Conservation (phyloP, 2,329 filamentous ascomycete genomes). For the Penicillium janthinellum region DNA sequence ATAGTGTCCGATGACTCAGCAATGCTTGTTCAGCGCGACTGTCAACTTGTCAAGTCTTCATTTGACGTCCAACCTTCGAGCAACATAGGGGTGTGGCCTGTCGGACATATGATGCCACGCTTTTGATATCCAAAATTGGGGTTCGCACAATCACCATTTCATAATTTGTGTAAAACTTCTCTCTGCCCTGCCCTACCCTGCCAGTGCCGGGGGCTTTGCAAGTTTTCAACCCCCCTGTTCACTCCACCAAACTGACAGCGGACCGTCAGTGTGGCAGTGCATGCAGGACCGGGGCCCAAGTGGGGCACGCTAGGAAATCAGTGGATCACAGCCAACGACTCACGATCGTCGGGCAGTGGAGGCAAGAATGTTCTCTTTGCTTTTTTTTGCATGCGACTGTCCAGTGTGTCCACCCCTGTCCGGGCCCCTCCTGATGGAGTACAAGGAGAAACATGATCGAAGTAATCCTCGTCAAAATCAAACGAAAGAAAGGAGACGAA, state of each 20-base stretch:
- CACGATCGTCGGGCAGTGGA: conserved; percentile 26
- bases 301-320: conserved; percentile 29
- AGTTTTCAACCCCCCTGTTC: conserved; percentile 9
- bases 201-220: not conserved
- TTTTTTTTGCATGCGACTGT: conserved; percentile 19
- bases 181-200: not conserved
- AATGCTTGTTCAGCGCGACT: conserved; percentile 10
- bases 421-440: not conserved
- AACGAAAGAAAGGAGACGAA: not conserved
- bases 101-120: not conserved
- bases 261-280: conserved; percentile 34
- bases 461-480: not conserved
- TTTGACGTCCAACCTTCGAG: conserved; percentile 10
- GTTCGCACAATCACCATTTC: not conserved
- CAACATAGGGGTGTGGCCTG: not conserved
- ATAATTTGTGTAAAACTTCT: not conserved
- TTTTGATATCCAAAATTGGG: not conserved
- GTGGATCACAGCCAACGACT: conserved; percentile 25
- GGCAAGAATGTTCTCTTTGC: conserved; percentile 26
- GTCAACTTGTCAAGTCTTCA: conserved; percentile 5
- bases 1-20: conserved; percentile 18
- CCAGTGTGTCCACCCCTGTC: not conserved
- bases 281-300: conserved; percentile 29
- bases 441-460: not conserved
- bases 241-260: conserved; percentile 26